Base-by-base conservation (phyloP, 1,139 yeast genomes). In the Yamadazyma friedrichii region DNA sequence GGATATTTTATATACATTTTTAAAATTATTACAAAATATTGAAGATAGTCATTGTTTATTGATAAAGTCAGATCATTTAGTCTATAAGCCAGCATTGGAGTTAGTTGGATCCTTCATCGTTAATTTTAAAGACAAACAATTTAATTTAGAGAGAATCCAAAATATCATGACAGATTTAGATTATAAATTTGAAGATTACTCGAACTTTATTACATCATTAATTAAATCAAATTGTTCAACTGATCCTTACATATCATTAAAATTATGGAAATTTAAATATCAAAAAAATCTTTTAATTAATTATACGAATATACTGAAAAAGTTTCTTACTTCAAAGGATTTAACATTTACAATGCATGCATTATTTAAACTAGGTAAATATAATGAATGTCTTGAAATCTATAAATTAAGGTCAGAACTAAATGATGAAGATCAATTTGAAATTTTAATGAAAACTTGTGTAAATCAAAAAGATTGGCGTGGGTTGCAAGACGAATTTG, bases 401-500 rank as follows among this genome's bases (percentile, higher is more conserved):
- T 65, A 68, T 42, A 44, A 56, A 22, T 33, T 50, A 3, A 44
- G 58, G 42, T 53, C 65, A 2, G 42, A 51, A 2, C 46, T 67
- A 9, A 67, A 64, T 27, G 50, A 60, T 42, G 72, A 65, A 31
- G 63, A 59, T 28, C 76, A 70, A 45, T 73, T 78, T 42, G 74
- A 70, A 33, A 61, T 70, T 6, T 51, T 80, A 12, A 62, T 81
- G 31, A 50, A 61, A 12, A 67, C 82, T 2, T 70, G 82, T 45
- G 80, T 85, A 2, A 62, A 67, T 32, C 58, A 67, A 12, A 69
- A 75, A 33, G 78, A 82, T 48, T 85, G 89, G 85, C 62, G 63
- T 24, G 64, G 74, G 5, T 65, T 88, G 45, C 84, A 83, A 54
- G 53, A 63, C n/a, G 75, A 79, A 38, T 83, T 87, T 53, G 87